phyloP scores from a whole-genome alignment of 306 rosid species.

The Sechiopsis laciniata region DNA sequence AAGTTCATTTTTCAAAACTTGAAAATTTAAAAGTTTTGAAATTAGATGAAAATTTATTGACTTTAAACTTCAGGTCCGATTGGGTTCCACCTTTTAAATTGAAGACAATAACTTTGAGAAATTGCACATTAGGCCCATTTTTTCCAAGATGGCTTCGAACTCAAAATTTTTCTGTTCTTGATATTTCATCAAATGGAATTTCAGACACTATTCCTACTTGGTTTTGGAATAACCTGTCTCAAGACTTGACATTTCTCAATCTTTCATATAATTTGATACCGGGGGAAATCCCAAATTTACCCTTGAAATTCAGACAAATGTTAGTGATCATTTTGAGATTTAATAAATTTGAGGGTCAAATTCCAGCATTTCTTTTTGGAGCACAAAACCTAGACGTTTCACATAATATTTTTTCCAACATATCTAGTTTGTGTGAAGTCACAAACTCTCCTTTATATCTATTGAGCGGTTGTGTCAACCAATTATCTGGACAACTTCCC shows the following conservation, averaged over 20 bases:
- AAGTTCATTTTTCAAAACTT: too few species aligned
- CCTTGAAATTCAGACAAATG: not conserved
- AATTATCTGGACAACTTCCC: not conserved
- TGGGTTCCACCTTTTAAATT: slow-evolving; percentile 9
- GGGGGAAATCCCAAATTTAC: not conserved
- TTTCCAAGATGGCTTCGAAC: not conserved
- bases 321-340: too few species aligned
- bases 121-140: not conserved
- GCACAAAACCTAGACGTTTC: not conserved
- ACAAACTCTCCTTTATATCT: not conserved
- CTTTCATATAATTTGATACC: not conserved
- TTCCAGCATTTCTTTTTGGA: not conserved
- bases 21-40: too few species aligned
- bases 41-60: not conserved
- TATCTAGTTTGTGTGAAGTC: not conserved
- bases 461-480: not conserved
- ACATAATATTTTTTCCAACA: not conserved
- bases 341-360: not conserved
- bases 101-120: not conserved
- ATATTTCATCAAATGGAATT: not conserved
- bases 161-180: not conserved
- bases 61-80: not conserved
- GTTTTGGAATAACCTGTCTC: not conserved
- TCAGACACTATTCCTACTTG: not conserved
- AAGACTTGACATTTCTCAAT: not conserved